phyloP scores from a whole-genome alignment of 768 basidiomycete genomes.

The Lactarius pseudohatsudake region DNA sequence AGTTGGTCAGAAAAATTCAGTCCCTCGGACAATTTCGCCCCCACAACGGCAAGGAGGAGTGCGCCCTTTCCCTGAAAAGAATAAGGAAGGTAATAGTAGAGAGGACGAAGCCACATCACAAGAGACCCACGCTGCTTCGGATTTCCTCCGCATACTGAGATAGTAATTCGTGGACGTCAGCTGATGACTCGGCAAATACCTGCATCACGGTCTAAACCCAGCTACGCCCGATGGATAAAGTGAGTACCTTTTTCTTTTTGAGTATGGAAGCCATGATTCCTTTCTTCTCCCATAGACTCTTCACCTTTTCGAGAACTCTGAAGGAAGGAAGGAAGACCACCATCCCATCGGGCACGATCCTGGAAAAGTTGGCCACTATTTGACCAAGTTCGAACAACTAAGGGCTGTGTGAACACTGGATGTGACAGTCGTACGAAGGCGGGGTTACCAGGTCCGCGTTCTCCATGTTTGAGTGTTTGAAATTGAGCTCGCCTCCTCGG shows the following conservation, averaged over 20 bases:
- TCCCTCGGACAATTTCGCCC: conserved; percentile 97
- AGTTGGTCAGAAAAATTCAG: conserved; percentile 51
- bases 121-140: conserved; percentile 4
- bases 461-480: conserved; percentile 30
- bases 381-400: conserved; percentile 53
- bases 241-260: conserved; percentile 69
- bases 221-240: neutral
- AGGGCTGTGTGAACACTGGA: too few species aligned
- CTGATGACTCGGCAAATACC: conserved; percentile 24
- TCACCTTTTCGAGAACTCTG: conserved; percentile 68
- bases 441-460: conserved; percentile 52
- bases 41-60: conserved; percentile 82
- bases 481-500: conserved; percentile 69
- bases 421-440: too few species aligned
- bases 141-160: conserved; percentile 23
- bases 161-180: conserved; percentile 20
- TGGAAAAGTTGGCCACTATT: conserved; percentile 72
- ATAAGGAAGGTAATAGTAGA: neutral
- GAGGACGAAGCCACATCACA: neutral
- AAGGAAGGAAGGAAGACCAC: conserved; percentile 95
- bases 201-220: conserved; percentile 10
- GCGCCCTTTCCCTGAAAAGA: conserved; percentile 51
- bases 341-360: conserved; percentile 39
- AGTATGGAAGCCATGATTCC: conserved; percentile 62
- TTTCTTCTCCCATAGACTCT: conserved; percentile 58